Conservation (phyloP, 2,329 filamentous ascomycete species). For the Fusarium oxysporum region DNA sequence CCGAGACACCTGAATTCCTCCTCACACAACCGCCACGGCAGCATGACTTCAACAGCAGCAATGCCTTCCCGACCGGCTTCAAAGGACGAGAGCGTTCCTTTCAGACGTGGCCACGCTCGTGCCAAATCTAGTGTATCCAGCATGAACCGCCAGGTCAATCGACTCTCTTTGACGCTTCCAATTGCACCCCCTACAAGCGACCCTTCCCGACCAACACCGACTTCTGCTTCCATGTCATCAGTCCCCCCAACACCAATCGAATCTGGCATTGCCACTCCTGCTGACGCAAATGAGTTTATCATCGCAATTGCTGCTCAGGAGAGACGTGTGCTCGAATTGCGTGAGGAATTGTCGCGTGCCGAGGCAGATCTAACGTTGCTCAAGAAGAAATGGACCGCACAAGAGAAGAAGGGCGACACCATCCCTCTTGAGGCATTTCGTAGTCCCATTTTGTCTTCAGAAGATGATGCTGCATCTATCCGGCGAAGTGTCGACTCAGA, state of each 20-base stretch:
- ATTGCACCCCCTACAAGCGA: constrained; percentile 66
- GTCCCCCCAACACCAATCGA: constrained; percentile 65
- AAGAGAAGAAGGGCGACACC: constrained; percentile 81
- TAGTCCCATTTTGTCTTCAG: constrained; percentile 47
- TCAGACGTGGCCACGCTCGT: constrained; percentile 58
- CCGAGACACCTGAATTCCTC: constrained; percentile 21
- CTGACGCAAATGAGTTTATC: constrained; percentile 76
- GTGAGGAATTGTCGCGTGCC: constrained; percentile 87
- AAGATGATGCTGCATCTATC: constrained; percentile 49
- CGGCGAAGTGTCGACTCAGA: constrained; percentile 73
- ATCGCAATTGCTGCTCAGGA: constrained; percentile 94
- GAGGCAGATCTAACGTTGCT: constrained; percentile 80
- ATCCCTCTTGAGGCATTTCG: constrained; percentile 66
- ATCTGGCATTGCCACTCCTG: constrained; percentile 57
- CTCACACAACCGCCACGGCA: constrained; percentile 33
- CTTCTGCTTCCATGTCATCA: constrained; percentile 53
- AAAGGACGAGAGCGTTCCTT: constrained; percentile 54
- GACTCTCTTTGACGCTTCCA: constrained; percentile 71
- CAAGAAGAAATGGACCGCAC: constrained; percentile 84
- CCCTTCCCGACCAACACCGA: constrained; percentile 64
- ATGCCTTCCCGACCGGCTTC: constrained; percentile 55
- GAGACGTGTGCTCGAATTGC: constrained; percentile 87
- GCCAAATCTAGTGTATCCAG: constrained; percentile 64
- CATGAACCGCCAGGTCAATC: constrained; percentile 61
- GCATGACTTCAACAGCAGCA: constrained; percentile 33